A percentile compares a stretch with the other conserved stretches of the same genome.
Conservation (phyloP, 225 moss, liverwort and hornwort genomes). For the Sphagnum tenellum region DNA sequence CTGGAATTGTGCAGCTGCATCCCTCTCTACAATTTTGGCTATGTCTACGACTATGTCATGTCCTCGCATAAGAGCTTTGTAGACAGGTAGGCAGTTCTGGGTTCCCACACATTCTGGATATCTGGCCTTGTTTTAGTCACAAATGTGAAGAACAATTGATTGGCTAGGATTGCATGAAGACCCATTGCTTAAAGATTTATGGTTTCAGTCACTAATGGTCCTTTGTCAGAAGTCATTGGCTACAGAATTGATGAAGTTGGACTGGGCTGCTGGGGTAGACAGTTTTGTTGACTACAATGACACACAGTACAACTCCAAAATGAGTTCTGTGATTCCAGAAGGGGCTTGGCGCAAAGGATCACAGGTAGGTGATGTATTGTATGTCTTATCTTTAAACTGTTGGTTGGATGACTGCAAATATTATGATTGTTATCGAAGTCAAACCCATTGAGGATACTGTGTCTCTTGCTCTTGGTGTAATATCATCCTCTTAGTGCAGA, state of each 20-base stretch:
- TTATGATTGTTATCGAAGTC: not conserved
- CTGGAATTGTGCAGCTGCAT: constrained; percentile 69
- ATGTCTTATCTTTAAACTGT: too few species aligned
- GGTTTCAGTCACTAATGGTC: too few species aligned
- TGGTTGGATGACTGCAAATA: too few species aligned
- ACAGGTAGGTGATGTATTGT: constrained; percentile 40
- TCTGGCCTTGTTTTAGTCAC: not conserved
- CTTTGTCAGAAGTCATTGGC: not conserved
- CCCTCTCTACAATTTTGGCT: constrained; percentile 78
- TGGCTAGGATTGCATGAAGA: too few species aligned
- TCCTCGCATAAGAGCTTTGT: constrained; percentile 86
- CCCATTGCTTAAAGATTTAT: too few species aligned
- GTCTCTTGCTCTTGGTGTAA: not conserved
- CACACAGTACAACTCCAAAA: constrained; percentile 62
- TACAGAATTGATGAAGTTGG: not conserved
- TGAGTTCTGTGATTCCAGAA: constrained; percentile 52
- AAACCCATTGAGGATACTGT: not conserved
- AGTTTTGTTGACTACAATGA: constrained; percentile 69
- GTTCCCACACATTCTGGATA: not conserved
- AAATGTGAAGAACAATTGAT: not conserved
- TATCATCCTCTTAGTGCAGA: not conserved
- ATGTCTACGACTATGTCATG: constrained; percentile 76
- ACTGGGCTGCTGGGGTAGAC: constrained; percentile 4
- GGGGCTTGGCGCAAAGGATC: constrained; percentile 96
- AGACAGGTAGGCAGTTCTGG: constrained; percentile 62